Base-by-base conservation (phyloP, 495 filamentous ascomycete species). In the Penicillium taxi region DNA sequence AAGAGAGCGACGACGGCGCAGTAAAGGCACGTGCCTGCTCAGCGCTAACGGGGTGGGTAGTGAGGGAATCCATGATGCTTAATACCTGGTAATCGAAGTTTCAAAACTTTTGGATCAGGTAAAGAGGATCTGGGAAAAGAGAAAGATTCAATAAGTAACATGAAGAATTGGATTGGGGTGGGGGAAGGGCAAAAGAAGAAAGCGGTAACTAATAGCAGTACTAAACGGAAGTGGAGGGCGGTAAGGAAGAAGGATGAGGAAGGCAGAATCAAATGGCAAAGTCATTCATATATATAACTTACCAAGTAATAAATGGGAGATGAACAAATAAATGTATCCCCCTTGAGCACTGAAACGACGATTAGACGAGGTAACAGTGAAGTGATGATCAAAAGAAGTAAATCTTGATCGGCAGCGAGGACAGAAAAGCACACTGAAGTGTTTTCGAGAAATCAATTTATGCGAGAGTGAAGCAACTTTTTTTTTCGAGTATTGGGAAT, bases 271-370 rank as follows among this genome's bases (percentile, higher is more conserved):
- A 86, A 82, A 78, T 69, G 34, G 74, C 60, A 69, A 70, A 69
- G n/a, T n/a, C n/a, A n/a, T n/a, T n/a, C n/a, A n/a, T n/a, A n/a
- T n/a, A n/a, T n/a, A n/a, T n/a, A n/a, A n/a, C n/a, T n/a, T n/a
- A n/a, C n/a, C n/a, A n/a, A n/a, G n/a, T n/a, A n/a, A n/a, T n/a
- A n/a, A n/a, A n/a, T n/a, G 78, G 84, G 87, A 94, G 88, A 94
- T 84, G 73, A 84, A 94, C 89, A 94, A 96, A 52, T 80, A 63
- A 96, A 96, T 95, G 89, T 86, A 81, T 95, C 89, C 85, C 88
- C 86, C 80, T 55, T 52, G 40, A 43, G 37, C 40, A 31, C 35
- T 34, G 26, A 14, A 35, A 39, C 22, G 29, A 20, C 29, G 26
- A 45, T 18, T 24, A 31, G 40, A 30, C 29, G 41, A 26, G 33